A percentile compares a stretch with the other conserved stretches of the same genome.
Evolutionary conservation across 1,284 basidiomycete species (phyloP).

Genomic region (Cutaneotrichosporon spelunceum): DNA sequence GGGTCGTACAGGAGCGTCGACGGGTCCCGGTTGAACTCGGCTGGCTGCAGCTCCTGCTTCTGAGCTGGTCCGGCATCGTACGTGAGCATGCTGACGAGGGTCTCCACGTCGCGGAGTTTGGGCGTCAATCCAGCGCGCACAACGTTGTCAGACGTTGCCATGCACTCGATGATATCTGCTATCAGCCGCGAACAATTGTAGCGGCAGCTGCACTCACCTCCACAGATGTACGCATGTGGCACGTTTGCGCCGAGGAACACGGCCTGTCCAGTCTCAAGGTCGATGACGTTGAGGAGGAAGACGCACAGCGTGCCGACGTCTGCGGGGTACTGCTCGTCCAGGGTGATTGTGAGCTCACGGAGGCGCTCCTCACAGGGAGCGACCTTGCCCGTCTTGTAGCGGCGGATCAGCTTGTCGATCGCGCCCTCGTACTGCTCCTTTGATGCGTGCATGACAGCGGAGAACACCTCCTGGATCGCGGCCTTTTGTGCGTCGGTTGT

Average conservation of each 20-base stretch:
- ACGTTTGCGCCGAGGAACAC: constrained; percentile 94
- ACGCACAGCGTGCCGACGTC: constrained; percentile 95
- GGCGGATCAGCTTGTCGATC: constrained; percentile 60
- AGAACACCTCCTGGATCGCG: constrained; percentile 70
- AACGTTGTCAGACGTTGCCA: constrained; percentile 98
- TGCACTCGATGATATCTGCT: constrained; percentile 91
- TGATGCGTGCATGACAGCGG: constrained; percentile 74
- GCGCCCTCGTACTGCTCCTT: constrained; percentile 57
- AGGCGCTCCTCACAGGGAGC: constrained; percentile 54
- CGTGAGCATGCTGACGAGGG: constrained; percentile 82
- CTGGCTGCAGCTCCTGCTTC: constrained; percentile 67
- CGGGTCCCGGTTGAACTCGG: constrained; percentile 52
- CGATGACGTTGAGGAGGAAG: constrained; percentile 84
- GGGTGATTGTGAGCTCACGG: constrained; percentile 65
- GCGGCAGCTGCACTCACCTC: constrained; percentile 58
- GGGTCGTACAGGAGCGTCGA: constrained; percentile 74
- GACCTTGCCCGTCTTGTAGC: constrained; percentile 58
- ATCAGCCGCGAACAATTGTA: not conserved
- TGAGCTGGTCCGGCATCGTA: constrained; percentile 69
- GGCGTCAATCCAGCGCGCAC: constrained; percentile 97
- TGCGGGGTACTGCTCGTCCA: constrained; percentile 79
- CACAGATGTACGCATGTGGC: constrained; percentile 92
- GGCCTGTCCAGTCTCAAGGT: constrained; percentile 76
- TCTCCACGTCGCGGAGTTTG: constrained; percentile 88
- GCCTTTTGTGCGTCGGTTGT: constrained; percentile 58